Base-by-base conservation (phyloP, 441 rosid genomes). In the Pelargonium myrrhifolium region DNA sequence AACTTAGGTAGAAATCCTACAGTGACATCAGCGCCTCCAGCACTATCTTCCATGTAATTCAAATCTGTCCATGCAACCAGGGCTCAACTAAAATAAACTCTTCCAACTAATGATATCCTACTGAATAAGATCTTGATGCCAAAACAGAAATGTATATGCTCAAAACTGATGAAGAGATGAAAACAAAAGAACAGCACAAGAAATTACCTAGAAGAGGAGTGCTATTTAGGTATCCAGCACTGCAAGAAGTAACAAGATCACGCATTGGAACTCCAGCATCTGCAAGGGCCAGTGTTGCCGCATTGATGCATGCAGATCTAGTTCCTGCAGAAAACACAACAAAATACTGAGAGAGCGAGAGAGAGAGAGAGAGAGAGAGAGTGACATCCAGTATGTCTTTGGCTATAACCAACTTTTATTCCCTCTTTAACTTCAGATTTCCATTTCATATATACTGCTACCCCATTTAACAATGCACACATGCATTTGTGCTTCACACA, bases 241-340 rank as follows among this genome's bases (percentile, higher is more conserved):
- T 88, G 76, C 98, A 93, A 0, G 97, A 93, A 65, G 95, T 89
- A 65, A 86, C 93, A 1, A 91, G 77, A 78, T 93, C 97, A 26
- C 84, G 83, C 96, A 93, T 89, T 26, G 97, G 98, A 68, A 93
- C 85, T 43, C 95, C 97, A 55, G 98, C 98, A 82, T 93, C 96
- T 26, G 96, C 90, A 9, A 90, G 87, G 68, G 97, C 97, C 82
- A 89, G 82, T 61, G 92, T 89, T 21, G 97, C 96, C 10, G 96
- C 98, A 83, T 93, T 93, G 74, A 93, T 93, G 78, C 97, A 93
- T 49, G 98, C 97, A 40, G 95, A 86, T 77, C 98, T 81, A 65
- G 98, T 93, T 74, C 97, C 96, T 89, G 84, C 62, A 67, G 18
- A 43, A 24, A 63, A 39, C 20, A 68, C 11, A 18, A 18, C 60